These are phyloP conservation scores for Filobasidium floriforme DNA, from an alignment of 768 basidiomycete genomes.

Conservation along the genomic window DNA sequence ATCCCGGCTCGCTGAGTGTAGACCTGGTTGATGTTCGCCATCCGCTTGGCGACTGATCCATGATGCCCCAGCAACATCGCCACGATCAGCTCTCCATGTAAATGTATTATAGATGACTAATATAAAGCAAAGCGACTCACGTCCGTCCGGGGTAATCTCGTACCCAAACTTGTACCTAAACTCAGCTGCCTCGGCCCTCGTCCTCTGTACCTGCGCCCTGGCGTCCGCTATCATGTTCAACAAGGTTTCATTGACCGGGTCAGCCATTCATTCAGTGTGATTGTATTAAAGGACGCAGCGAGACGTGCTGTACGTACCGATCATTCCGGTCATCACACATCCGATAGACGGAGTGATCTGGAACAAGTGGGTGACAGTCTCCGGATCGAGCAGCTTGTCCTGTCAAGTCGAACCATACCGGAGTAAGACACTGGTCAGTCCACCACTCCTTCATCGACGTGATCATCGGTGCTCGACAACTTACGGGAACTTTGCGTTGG, in stretches of 20 bases:
- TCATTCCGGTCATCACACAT: slow-evolving; percentile 95
- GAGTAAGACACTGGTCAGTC: not conserved
- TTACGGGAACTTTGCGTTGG: slow-evolving; percentile 93
- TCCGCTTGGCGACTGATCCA: slow-evolving; percentile 61
- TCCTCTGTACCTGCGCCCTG: slow-evolving; percentile 74
- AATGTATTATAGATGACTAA: not conserved
- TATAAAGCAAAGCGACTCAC: slow-evolving; percentile 28
- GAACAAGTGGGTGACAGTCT: slow-evolving; percentile 89
- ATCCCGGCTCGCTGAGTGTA: slow-evolving; percentile 96
- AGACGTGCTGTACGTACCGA: slow-evolving; percentile 54
- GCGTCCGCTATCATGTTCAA: slow-evolving; percentile 65
- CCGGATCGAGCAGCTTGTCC: slow-evolving; percentile 96
- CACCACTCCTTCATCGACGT: no score
- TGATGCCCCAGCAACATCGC: not conserved
- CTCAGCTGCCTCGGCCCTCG: slow-evolving; percentile 78
- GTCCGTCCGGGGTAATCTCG: slow-evolving; percentile 94
- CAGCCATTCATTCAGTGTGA: not conserved
- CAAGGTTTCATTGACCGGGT: not conserved
- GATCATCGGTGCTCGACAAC: slow-evolving; percentile 39
- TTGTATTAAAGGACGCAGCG: slow-evolving; percentile 9
- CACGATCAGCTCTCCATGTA: not conserved
- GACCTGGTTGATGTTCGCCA: slow-evolving; percentile 98
- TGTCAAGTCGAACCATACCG: slow-evolving; percentile 38
- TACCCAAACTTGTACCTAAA: slow-evolving; percentile 96
- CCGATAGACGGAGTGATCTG: slow-evolving; percentile 94